Base-by-base conservation (phyloP, 805 yeast genomes). In the Lipomyces lipofer region DNA sequence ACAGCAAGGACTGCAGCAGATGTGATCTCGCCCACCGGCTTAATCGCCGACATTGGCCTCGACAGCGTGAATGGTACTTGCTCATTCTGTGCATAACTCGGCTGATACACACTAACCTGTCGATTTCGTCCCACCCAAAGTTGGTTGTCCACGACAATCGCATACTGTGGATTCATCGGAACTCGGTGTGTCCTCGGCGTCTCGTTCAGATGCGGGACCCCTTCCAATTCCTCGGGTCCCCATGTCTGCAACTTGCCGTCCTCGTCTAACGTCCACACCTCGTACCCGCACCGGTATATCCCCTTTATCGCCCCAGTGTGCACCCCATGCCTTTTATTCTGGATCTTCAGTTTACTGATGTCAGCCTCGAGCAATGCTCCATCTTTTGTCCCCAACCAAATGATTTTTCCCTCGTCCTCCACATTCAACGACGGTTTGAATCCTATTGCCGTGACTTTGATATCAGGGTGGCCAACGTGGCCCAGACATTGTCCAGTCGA, bases 221-320 rank as follows among this genome's bases (percentile, higher is more conserved):
- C 54, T 15, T 51, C 22, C 8, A 21, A 15, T 13, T 56, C 56
- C 19, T 55, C 60, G 3, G 51, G 28, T 2, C 58, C 56, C 77
- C 77, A 73, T 1, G 69, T 53, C 47, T 67, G 66, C 1, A 72
- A 47, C 40, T 68, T 65, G 1, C 77, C 76, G 22, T 71, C 73
- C 2, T 67, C 71, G 39, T 73, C 72, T 22, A 73, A 36, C 1
- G 73, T 67, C 67, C 72, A 67, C 47, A 69, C 55, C 10, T 56
- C 66, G 25, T 52, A 40, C 1, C 58, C 62, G 40, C 55, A 55
- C 6, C 61, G 32, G 36, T 58, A 58, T 2, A 66, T 61, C 17
- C 54, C 56, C 10, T 56, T 51, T 24, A 66, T 39, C 3, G 63
- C 25, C 9, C 58, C 12, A 9, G 32, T 48, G 44, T 66, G 66